Evolutionary conservation across 495 filamentous ascomycete genomes (phyloP).

Genomic region (Aspergillus bertholletiae): DNA sequence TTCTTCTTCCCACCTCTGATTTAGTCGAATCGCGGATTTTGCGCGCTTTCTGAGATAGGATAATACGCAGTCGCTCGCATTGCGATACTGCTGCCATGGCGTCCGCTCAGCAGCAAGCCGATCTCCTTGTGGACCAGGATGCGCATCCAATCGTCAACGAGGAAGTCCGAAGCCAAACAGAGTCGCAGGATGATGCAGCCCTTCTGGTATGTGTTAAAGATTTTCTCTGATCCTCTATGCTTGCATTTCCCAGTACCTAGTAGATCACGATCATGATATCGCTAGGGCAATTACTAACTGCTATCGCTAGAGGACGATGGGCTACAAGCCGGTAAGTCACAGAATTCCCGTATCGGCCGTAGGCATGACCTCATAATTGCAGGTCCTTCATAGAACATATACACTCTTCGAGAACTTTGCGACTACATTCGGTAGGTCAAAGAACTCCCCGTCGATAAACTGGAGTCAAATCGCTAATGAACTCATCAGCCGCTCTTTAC

Average conservation of each 20-base stretch:
- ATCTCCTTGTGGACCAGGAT: conserved; percentile 24
- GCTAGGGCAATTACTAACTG: conserved; percentile 14
- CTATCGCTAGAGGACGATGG: conserved; percentile 39
- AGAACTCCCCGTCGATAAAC: not conserved
- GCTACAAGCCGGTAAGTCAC: conserved; percentile 45
- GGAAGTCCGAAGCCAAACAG: conserved; percentile 24
- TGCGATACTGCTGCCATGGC: conserved; percentile 1
- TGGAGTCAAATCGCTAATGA: not conserved
- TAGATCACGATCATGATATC: not conserved
- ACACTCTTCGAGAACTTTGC: conserved; percentile 52
- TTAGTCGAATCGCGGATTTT: not conserved
- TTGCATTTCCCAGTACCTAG: not conserved
- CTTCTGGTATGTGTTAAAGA: conserved; percentile 31
- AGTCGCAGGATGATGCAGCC: conserved; percentile 41
- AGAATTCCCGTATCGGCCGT: too few species aligned
- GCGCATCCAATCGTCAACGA: conserved; percentile 23
- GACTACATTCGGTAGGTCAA: conserved; percentile 48
- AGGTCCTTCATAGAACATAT: conserved; percentile 48
- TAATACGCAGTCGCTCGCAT: not conserved
- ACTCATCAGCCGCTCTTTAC: conserved; percentile 48
- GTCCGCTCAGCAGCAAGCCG: conserved; percentile 18
- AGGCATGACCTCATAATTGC: not conserved
- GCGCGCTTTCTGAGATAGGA: not conserved
- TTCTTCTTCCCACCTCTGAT: not conserved
- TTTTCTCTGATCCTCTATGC: not conserved